A percentile compares a stretch with the other conserved stretches of the same genome.
These are phyloP conservation scores for Phytophthora macrochlamydospora DNA, from an alignment of 352 stramenopile genomes.

Conservation along the genomic window DNA sequence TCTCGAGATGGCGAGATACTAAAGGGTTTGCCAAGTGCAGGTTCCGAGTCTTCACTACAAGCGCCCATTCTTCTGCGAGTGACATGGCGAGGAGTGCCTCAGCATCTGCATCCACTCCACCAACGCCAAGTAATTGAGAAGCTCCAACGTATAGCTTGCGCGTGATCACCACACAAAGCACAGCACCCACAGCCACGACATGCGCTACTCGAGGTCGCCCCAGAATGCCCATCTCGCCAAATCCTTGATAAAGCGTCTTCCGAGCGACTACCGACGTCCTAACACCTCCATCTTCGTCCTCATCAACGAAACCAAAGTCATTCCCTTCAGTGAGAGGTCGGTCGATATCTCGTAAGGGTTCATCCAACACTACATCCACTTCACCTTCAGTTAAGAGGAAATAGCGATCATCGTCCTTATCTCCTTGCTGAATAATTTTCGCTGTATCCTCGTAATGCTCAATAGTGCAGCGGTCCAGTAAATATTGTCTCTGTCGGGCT, in stretches of 20 bases:
- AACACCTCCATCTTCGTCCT: conserved; percentile 9
- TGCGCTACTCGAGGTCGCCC: conserved; percentile 54
- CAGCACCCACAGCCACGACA: conserved; percentile 46
- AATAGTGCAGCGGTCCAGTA: conserved; percentile 61
- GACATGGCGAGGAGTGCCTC: conserved; percentile 65
- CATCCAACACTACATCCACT: conserved; percentile 56
- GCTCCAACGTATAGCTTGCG: conserved; percentile 54
- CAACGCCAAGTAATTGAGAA: conserved; percentile 34
- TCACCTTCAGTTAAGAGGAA: conserved; percentile 74
- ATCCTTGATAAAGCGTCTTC: conserved; percentile 71
- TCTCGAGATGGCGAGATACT: conserved; percentile 70
- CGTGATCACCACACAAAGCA: conserved; percentile 55
- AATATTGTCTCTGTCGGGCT: conserved; percentile 18
- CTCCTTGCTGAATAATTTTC: conserved; percentile 57
- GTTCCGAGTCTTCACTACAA: conserved; percentile 63
- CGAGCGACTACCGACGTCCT: conserved; percentile 46
- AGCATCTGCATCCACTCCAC: conserved; percentile 50
- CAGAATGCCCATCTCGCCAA: conserved; percentile 83
- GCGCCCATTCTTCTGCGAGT: conserved; percentile 73
- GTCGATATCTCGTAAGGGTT: conserved; percentile 18
- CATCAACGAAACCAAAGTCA: neutral
- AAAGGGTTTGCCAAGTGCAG: conserved; percentile 70
- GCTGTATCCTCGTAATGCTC: conserved; percentile 49
- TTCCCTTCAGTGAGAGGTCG: conserved; percentile 1
- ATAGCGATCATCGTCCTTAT: conserved; percentile 65